A percentile compares a stretch with the other conserved stretches of the same genome.
Evolutionary conservation across 1,284 basidiomycete species (phyloP).

Genomic region (Malassezia dermatis): DNA sequence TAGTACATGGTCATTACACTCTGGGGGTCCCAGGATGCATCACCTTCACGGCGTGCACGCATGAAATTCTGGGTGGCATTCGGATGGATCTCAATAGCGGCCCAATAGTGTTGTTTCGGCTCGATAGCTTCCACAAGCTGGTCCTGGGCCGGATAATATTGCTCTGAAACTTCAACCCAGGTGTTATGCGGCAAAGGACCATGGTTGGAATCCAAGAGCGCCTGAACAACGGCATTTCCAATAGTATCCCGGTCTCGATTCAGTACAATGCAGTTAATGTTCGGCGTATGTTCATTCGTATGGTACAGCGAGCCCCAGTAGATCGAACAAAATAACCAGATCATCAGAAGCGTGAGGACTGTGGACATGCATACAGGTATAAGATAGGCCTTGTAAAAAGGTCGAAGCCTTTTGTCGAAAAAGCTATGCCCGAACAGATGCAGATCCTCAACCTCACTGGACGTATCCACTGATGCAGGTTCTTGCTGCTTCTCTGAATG

Average conservation of each 20-base stretch:
- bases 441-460: not conserved
- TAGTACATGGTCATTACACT: conserved; percentile 25
- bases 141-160: conserved; percentile 19
- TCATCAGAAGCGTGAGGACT: conserved; percentile 21
- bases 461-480: too few species aligned
- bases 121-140: conserved; percentile 26
- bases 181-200: conserved; percentile 28
- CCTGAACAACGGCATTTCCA: conserved; percentile 22
- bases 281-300: conserved; percentile 22
- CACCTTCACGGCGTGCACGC: conserved; percentile 27
- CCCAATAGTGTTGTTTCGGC: conserved; percentile 17
- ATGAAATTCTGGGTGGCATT: conserved; percentile 24
- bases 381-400: not conserved
- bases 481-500: not conserved
- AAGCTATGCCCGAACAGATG: conserved; percentile 5
- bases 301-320: conserved; percentile 42
- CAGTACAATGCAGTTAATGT: conserved; percentile 29
- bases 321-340: conserved; percentile 30
- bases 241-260: conserved; percentile 30
- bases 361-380: conserved; percentile 17
- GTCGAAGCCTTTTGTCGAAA: conserved; percentile 1
- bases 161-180: conserved; percentile 23
- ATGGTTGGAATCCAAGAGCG: conserved; percentile 24
- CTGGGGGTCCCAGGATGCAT: conserved; percentile 29
- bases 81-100: conserved; percentile 25